Conservation (phyloP, 2,329 filamentous ascomycete species). For the Pochonia chlamydosporia region DNA sequence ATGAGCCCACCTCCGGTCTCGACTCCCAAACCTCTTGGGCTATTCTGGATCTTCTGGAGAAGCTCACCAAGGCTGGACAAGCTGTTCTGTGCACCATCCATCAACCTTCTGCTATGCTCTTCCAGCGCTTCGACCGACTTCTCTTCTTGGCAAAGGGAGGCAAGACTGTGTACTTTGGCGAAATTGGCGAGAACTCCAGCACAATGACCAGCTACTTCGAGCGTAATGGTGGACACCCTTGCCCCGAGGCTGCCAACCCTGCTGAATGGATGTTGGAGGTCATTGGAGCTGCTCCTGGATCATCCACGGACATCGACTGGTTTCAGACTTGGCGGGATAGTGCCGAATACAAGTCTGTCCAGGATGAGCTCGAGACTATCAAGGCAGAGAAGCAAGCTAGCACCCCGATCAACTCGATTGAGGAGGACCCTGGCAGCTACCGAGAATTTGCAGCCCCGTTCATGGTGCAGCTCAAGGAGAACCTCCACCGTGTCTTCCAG, state of each 20-base stretch:
- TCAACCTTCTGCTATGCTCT: constrained; percentile 92
- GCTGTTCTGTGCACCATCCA: constrained; percentile 97
- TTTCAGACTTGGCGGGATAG: constrained; percentile 55
- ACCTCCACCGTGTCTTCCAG: constrained; percentile 71
- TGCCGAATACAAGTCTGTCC: constrained; percentile 49
- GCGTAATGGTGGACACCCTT: constrained; percentile 59
- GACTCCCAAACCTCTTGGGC: constrained; percentile 93
- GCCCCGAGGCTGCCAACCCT: constrained; percentile 66
- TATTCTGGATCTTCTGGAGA: constrained; percentile 82
- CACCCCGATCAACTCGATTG: constrained; percentile 14
- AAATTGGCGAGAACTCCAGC: constrained; percentile 66
- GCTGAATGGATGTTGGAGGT: constrained; percentile 73
- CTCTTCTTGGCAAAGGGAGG: constrained; percentile 73
- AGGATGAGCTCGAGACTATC: constrained; percentile 52
- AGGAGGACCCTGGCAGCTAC: constrained; percentile 42
- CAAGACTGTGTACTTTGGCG: constrained; percentile 74
- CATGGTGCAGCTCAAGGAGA: constrained; percentile 57
- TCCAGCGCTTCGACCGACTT: constrained; percentile 82
- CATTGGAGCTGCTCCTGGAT: constrained; percentile 59
- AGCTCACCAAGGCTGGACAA: constrained; percentile 81
- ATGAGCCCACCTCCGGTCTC: constrained; percentile 91
- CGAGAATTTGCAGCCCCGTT: constrained; percentile 80
- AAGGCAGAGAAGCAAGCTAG: constrained; percentile 39
- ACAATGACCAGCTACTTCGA: constrained; percentile 72
- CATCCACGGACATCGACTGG: constrained; percentile 60